phyloP scores from a whole-genome alignment of 1,284 basidiomycete species.

The Phlebopus sp. region DNA sequence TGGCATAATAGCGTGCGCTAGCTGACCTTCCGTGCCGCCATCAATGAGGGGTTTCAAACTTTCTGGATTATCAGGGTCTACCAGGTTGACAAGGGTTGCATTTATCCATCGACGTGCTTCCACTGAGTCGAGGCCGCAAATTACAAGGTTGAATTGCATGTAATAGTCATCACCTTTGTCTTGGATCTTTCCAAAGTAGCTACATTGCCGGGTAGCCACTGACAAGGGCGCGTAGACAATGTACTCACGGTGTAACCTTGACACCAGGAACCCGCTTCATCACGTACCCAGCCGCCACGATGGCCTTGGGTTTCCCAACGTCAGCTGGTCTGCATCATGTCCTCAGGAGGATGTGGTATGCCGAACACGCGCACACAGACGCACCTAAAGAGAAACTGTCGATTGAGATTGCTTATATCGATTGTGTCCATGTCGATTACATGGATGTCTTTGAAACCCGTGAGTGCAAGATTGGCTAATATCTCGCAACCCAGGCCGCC shows the following conservation, averaged over 20 bases:
- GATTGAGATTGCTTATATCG: slow-evolving; percentile 97
- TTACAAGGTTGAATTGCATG: slow-evolving; percentile 93
- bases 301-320: slow-evolving; percentile 93
- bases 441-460: slow-evolving; percentile 97
- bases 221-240: not conserved
- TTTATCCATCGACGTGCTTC: slow-evolving; percentile 99
- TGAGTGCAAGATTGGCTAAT: slow-evolving; percentile 87
- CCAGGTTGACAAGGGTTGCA: slow-evolving; percentile 92
- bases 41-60: slow-evolving; percentile 98
- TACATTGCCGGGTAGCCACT: slow-evolving; percentile 34
- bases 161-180: slow-evolving; percentile 98
- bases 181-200: slow-evolving; percentile 97
- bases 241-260: slow-evolving; percentile 85
- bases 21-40: slow-evolving; percentile 92
- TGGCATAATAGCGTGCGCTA: not conserved
- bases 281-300: slow-evolving; percentile 90
- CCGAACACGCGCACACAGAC: slow-evolving; percentile 16
- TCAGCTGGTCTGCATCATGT: slow-evolving; percentile 67
- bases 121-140: slow-evolving; percentile 98
- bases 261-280: slow-evolving; percentile 95
- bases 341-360: slow-evolving; percentile 1
- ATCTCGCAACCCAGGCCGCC: slow-evolving; percentile 96
- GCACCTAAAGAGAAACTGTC: slow-evolving; percentile 96
- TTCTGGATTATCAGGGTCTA: slow-evolving; percentile 88
- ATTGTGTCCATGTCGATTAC: slow-evolving; percentile 99